Base-by-base conservation (phyloP, 148 eudicot genomes). In the Nyssa sinensis region DNA sequence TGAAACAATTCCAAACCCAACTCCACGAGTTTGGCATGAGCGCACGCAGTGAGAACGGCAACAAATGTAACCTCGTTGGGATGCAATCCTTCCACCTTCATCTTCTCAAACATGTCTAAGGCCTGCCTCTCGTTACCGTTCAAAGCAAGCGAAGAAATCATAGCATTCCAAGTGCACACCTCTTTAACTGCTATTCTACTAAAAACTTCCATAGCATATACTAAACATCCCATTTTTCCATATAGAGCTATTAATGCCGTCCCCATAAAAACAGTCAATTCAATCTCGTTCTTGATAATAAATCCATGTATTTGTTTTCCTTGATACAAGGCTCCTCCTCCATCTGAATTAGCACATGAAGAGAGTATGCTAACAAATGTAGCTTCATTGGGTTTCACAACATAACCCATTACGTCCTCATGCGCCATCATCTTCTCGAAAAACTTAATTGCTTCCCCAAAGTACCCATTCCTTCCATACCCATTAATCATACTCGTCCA, bases 401-500 rank as follows among this genome's bases (percentile, higher is more conserved):
- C 32, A 58, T 83, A 76, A 41, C 60, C 19, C 23, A 35, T 65
- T 28, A 77, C 83, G 77, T 72, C 81, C 59, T 77, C 69, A 70
- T 80, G 74, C 28, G 31, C 71, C 83, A 88, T 81, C 93, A 91
- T 88, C 74, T 66, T 77, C 63, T n/a, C 59, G 51, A 85, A 85
- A 63, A 62, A 76, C 57, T 51, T 49, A 78, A 88, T 64, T 1
- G 91, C 90, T 64, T 80, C 66, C 7, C 23, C 10, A 64, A 37
- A 77, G 55, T 33, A 72, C 49, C 85, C 86, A 23, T 75, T 85
- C 23, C 57, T 77, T 16, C 76, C 81, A 62, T 77, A 85, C 71
- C 90, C 90, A 77, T 79, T 82, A 62, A 87, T 81, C 70, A 85
- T 39, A 80, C 86, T 86, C 19, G 92, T 90, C 95, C 96, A 88